Evolutionary conservation across 2,329 filamentous ascomycete species (phyloP).

Genomic region (Ophiognomonia clavigignenti-juglandacearum): DNA sequence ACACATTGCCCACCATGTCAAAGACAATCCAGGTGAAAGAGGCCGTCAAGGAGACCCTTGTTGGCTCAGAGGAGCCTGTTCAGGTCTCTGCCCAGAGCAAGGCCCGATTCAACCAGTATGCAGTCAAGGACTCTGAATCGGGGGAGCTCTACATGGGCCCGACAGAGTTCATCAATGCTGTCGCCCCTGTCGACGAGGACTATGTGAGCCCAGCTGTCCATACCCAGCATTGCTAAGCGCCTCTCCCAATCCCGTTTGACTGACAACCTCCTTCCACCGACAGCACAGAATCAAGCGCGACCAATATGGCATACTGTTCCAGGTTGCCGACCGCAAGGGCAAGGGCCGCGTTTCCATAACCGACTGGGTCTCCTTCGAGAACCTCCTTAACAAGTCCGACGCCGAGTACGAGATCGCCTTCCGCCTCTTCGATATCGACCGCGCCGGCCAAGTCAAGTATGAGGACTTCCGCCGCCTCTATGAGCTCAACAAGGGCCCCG

Average conservation of each 20-base stretch:
- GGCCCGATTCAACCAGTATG: constrained; percentile 70
- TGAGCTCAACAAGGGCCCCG: constrained; percentile 79
- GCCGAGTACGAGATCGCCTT: constrained; percentile 99
- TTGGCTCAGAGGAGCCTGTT: constrained; percentile 55
- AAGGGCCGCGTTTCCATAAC: constrained; percentile 69
- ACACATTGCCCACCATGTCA: constrained; percentile 29
- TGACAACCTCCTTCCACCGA: constrained; percentile 12
- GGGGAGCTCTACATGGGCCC: constrained; percentile 77
- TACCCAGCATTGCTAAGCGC: neutral
- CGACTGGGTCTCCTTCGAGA: constrained; percentile 93
- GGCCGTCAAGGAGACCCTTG: constrained; percentile 73
- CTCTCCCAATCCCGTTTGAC: neutral
- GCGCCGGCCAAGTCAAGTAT: constrained; percentile 81
- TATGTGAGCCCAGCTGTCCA: constrained; percentile 63
- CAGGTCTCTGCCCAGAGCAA: constrained; percentile 71
- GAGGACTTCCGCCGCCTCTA: constrained; percentile 82
- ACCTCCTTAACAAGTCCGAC: constrained; percentile 87
- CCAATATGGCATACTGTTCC: constrained; percentile 91
- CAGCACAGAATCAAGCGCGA: constrained; percentile 98
- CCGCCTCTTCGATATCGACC: constrained; percentile 85
- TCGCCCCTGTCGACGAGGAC: constrained; percentile 82
- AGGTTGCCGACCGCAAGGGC: constrained; percentile 76
- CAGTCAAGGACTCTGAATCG: constrained; percentile 66
- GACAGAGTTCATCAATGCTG: constrained; percentile 84
- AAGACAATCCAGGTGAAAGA: constrained; percentile 54